These are phyloP conservation scores for Colletotrichum sp. DNA, from an alignment of 2,329 filamentous ascomycete species.

Conservation along the genomic window DNA sequence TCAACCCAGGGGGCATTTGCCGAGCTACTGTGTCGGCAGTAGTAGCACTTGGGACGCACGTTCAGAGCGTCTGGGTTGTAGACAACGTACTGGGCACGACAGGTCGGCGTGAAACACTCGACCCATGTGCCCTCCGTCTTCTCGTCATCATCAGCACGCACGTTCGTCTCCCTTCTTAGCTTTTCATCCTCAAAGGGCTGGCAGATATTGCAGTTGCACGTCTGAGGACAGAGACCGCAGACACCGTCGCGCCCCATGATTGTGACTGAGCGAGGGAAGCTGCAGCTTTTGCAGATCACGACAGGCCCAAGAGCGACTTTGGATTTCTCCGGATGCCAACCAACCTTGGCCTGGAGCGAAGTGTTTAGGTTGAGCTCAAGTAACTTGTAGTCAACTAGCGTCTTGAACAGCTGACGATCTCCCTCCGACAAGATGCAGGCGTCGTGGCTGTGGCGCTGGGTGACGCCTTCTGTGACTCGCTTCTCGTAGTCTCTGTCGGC, in stretches of 20 bases:
- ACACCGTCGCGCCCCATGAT: conserved; percentile 44
- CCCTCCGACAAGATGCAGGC: conserved; percentile 34
- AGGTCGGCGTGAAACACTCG: conserved; percentile 47
- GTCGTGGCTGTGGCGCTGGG: conserved; percentile 8
- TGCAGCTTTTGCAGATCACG: conserved; percentile 44
- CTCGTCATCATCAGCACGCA: conserved; percentile 33
- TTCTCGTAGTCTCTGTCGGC: conserved; percentile 43
- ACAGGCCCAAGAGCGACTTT: conserved; percentile 47
- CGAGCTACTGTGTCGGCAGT: conserved; percentile 41
- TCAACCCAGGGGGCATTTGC: conserved; percentile 44
- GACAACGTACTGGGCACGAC: conserved; percentile 55
- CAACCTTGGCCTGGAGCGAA: conserved; percentile 44
- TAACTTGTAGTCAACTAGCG: conserved; percentile 50
- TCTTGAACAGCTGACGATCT: conserved; percentile 48
- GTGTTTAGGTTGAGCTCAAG: conserved; percentile 51
- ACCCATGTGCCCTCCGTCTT: conserved; percentile 46
- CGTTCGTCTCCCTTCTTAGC: conserved; percentile 29
- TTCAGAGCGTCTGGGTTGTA: conserved; percentile 47
- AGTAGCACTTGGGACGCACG: conserved; percentile 53
- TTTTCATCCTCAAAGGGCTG: conserved; percentile 26
- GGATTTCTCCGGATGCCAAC: conserved; percentile 52
- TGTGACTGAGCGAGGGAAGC: conserved; percentile 53
- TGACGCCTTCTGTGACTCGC: conserved; percentile 29
- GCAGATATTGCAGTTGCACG: conserved; percentile 27
- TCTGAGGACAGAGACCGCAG: conserved; percentile 46